Evolutionary conservation across 2,329 filamentous ascomycete species (phyloP).

Genomic region (Scedosporium boydii): DNA sequence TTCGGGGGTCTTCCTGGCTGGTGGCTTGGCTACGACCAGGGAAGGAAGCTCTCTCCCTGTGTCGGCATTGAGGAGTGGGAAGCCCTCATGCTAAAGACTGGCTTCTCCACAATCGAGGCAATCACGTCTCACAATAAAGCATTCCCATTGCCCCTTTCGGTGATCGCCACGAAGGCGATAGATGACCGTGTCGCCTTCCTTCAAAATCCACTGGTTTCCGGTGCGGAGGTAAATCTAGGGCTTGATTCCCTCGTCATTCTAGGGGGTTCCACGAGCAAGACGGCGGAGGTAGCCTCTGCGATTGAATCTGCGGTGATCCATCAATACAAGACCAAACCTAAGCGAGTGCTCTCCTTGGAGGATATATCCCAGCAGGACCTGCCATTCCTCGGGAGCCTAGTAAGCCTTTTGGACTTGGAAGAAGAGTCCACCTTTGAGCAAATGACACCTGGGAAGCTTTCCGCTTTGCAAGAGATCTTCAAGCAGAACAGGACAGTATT

Average conservation of each 20-base stretch:
- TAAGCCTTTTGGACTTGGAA: conserved; percentile 9
- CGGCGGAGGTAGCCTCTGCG: neutral
- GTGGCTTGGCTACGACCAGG: neutral
- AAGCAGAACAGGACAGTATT: conserved; percentile 11
- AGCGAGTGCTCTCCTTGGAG: neutral
- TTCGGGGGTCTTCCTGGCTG: conserved; percentile 5
- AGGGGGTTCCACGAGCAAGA: neutral
- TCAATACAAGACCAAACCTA: neutral
- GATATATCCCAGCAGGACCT: conserved; percentile 6
- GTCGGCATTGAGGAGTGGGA: neutral
- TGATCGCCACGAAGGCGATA: neutral
- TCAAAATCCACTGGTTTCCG: neutral
- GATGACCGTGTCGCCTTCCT: neutral
- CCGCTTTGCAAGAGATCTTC: conserved; percentile 12
- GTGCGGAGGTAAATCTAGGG: neutral
- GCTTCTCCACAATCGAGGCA: neutral
- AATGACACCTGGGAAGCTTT: conserved; percentile 19
- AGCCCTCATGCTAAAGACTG: neutral
- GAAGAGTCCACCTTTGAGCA: conserved; percentile 19
- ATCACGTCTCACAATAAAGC: neutral
- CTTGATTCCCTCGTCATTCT: neutral
- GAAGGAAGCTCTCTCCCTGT: neutral
- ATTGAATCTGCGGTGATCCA: neutral
- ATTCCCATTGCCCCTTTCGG: neutral
- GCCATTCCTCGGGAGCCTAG: conserved; percentile 12